A percentile compares a stretch with the other conserved stretches of the same genome.
phyloP scores from a whole-genome alignment of 306 rosid genomes.

The Aeschynomene evenia region DNA sequence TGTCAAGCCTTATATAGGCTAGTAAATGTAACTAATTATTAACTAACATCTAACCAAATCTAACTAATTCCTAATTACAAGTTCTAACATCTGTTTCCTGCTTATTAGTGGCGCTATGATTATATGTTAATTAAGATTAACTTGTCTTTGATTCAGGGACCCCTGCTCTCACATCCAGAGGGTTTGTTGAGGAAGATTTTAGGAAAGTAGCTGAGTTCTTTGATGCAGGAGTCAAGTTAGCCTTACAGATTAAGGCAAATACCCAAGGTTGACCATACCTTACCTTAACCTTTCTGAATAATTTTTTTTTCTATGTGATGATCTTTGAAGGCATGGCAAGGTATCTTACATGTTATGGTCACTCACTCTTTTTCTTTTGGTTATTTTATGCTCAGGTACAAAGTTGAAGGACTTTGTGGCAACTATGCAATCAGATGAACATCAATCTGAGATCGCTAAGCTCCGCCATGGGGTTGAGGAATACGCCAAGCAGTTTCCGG shows the following conservation, averaged over 20 bases:
- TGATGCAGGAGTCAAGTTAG: conserved; percentile 79
- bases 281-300: neutral
- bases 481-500: conserved; percentile 83
- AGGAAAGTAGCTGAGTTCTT: conserved; percentile 80
- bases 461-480: conserved; percentile 72
- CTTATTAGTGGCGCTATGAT: conserved; percentile 12
- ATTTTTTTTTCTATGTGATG: neutral
- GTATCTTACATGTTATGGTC: neutral
- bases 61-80: too few relatives aligned
- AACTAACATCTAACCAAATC: too few relatives aligned
- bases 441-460: conserved; percentile 64
- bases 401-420: conserved; percentile 86
- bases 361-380: conserved; percentile 20
- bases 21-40: too few relatives aligned
- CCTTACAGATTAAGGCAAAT: conserved; percentile 77
- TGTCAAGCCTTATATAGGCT: too few relatives aligned
- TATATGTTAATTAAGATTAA: conserved; percentile 11
- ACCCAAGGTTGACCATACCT: conserved; percentile 50
- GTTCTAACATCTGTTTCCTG: conserved; percentile 8
- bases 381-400: conserved; percentile 54
- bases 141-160: conserved; percentile 57
- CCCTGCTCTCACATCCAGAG: conserved; percentile 96
- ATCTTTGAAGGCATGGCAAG: neutral
- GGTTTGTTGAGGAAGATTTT: conserved; percentile 83
- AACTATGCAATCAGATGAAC: conserved; percentile 62